Percentiles rank a stretch among this genome's conserved stretches.
Evolutionary conservation across 2,329 filamentous ascomycete species (phyloP).

Genomic region (Stagonosporopsis vannaccii): DNA sequence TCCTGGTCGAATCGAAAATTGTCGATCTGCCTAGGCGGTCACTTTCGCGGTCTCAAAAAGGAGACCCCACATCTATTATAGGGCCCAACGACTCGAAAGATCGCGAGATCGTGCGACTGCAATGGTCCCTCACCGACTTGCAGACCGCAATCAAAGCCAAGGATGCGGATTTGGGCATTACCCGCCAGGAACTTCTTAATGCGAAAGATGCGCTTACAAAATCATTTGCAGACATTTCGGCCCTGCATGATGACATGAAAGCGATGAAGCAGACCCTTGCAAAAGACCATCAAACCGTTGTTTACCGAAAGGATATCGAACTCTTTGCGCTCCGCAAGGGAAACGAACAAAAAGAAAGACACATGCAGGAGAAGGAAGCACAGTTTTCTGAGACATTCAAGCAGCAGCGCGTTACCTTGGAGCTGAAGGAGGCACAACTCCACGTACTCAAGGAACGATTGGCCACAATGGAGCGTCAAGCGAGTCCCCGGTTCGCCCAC

Average conservation of each 20-base stretch:
- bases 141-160: slow-evolving; percentile 38
- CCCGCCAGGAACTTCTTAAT: slow-evolving; percentile 37
- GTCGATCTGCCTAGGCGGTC: slow-evolving; percentile 11
- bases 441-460: slow-evolving; percentile 41
- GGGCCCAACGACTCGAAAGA: slow-evolving; percentile 30
- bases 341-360: slow-evolving; percentile 46
- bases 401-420: slow-evolving; percentile 37
- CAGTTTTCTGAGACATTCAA: slow-evolving; percentile 36
- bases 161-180: slow-evolving; percentile 34
- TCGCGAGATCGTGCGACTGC: slow-evolving; percentile 40
- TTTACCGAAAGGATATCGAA: slow-evolving; percentile 49
- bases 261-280: slow-evolving; percentile 40
- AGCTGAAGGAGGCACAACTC: slow-evolving; percentile 42
- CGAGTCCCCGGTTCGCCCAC: slow-evolving; percentile 21
- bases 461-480: slow-evolving; percentile 32
- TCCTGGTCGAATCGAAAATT: slow-evolving; percentile 27
- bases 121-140: slow-evolving; percentile 32
- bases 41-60: slow-evolving; percentile 15
- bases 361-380: slow-evolving; percentile 39
- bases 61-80: slow-evolving; percentile 15
- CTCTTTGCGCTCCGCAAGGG: slow-evolving; percentile 47
- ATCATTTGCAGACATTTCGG: slow-evolving; percentile 40
- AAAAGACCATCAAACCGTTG: slow-evolving; percentile 42
- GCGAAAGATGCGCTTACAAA: slow-evolving; percentile 40
- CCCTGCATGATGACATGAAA: slow-evolving; percentile 41